Evolutionary conservation across 1,284 basidiomycete genomes (phyloP), one percentile per base, ranked within the genome.

Genomic region (Trichosporon inkin): DNA sequence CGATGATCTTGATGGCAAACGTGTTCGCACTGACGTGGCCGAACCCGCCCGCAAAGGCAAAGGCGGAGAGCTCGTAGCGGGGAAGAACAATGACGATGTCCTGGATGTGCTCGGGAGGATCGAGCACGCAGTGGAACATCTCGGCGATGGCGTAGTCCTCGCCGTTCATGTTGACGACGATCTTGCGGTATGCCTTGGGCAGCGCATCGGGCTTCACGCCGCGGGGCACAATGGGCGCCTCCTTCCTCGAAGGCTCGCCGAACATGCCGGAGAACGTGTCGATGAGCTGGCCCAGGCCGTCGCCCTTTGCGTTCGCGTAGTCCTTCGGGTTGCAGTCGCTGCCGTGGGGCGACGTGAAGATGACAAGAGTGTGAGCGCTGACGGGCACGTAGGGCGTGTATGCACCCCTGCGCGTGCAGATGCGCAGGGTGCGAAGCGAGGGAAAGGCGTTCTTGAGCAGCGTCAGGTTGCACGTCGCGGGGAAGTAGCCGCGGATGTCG

Each of bases 1-100:
- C 51, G 16, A 53, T 38, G 20, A 37, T 53, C 35, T 53, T 53
- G 36, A 53, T 55, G 16, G 24, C 52, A 20, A 53, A 38, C 20
- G 35, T 53, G 35, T 53, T 19, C 20, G 20, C 52, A 6, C 20
- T n/a, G 36, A 53, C 44, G 16, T n/a, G 16, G 3, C 69, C 49
- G 20, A 74, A 58, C 10, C 72, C 68, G 55, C 70, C 70, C 56
- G 73, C 66, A 61, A 68, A 75, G 58, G 73, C 66, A 61, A 68
- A 75, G 14, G 71, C 72, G 24, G 28, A 28, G 44, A 28, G 22
- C 44, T 49, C 44, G 44, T 28, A 14, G 44, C 24, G 44, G 24
- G 44, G 44, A 8, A 49, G 24, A 14, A 49, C 22, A 22, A 49
- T 49, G 24, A 49, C 24, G 16, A 49, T 49, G 14, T 49, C 44